phyloP scores from a whole-genome alignment of 441 rosid species.

The Erodium texanum region DNA sequence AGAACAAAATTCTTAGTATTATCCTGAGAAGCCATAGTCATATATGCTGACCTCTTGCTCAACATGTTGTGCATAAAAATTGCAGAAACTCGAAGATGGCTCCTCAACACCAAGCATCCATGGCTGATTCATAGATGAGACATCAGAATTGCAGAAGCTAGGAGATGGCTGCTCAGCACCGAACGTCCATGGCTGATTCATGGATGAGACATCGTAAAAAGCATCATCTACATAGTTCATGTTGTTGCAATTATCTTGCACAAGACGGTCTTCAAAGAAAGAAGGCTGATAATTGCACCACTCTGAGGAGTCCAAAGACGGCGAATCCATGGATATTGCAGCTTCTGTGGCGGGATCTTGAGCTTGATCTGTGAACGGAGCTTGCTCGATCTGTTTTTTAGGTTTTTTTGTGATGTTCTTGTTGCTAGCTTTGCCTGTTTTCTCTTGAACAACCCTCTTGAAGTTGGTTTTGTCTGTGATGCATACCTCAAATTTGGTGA shows the following conservation, averaged over 20 bases:
- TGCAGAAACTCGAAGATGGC: neutral
- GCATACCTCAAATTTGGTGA: conserved; percentile 32
- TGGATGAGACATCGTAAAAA: conserved; percentile 2
- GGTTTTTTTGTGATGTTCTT: neutral
- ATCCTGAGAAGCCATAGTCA: conserved; percentile 31
- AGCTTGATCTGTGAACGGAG: no score
- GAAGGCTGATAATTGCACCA: conserved; percentile 9
- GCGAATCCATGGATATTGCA: conserved; percentile 16
- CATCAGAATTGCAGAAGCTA: no score
- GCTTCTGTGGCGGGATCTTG: conserved; percentile 11
- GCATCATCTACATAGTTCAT: conserved; percentile 7
- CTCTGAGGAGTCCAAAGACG: conserved; percentile 13
- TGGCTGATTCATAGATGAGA: no score
- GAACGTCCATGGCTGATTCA: conserved; percentile 12
- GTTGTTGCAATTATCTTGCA: conserved; percentile 6
- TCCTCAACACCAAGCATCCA: conserved; percentile 18
- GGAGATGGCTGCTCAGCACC: no score
- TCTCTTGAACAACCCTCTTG: conserved; percentile 37
- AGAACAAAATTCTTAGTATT: neutral
- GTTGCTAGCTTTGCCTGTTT: conserved; percentile 28
- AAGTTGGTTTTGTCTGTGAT: conserved; percentile 31
- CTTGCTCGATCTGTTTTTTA: no score
- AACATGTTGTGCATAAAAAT: conserved; percentile 15
- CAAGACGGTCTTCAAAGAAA: neutral
- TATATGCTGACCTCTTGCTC: conserved; percentile 31